Conservation (phyloP, 148 eudicot species). For the Nepenthes mirabilis region DNA sequence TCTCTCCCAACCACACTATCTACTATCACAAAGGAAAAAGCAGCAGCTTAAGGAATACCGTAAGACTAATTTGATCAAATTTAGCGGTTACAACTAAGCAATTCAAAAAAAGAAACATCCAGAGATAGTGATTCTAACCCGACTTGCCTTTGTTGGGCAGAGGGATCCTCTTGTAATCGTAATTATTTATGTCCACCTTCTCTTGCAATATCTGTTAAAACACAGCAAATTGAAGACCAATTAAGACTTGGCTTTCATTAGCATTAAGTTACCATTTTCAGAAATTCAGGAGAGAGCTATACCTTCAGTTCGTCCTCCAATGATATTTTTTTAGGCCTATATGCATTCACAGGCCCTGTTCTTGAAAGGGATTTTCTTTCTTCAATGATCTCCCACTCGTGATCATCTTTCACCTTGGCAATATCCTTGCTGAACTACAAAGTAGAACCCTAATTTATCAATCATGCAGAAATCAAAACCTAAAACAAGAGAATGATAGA, state of each 20-base stretch:
- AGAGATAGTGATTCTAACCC: slow-evolving; percentile 5
- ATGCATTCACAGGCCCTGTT: slow-evolving; percentile 74
- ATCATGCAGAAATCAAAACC: too few relatives aligned
- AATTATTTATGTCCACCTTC: slow-evolving; percentile 66
- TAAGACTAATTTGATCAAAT: too few relatives aligned
- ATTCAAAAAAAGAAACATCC: not conserved
- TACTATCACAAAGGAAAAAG: too few relatives aligned
- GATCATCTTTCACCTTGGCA: slow-evolving; percentile 84
- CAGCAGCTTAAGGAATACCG: too few relatives aligned
- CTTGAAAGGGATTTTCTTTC: slow-evolving; percentile 76
- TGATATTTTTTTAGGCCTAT: slow-evolving; percentile 69
- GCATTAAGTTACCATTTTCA: not conserved
- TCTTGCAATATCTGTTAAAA: slow-evolving; percentile 53
- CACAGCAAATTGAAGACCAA: slow-evolving; percentile 5
- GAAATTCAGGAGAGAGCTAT: not conserved
- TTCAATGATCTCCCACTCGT: slow-evolving; percentile 95
- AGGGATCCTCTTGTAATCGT: slow-evolving; percentile 81
- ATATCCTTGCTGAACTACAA: slow-evolving; percentile 74
- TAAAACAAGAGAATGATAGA: too few relatives aligned
- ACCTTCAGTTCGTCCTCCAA: slow-evolving; percentile 92
- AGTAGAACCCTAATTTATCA: too few relatives aligned
- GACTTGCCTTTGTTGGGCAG: slow-evolving; percentile 36
- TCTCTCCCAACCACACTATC: too few relatives aligned
- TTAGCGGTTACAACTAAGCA: too few relatives aligned
- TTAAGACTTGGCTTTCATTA: not conserved